A percentile compares a stretch with the other conserved stretches of the same genome.
Conservation (phyloP, 129 eudicot species). For the carrot (Daucus carota) region DH1_v3.0 NC_030389.2:4745001-4745500, state of each 20-base stretch:
- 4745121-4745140: slow-evolving; percentile 78
- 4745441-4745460: not conserved
- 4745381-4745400: slow-evolving; percentile 39
- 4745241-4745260: not conserved
- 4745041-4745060: slow-evolving; percentile 16
- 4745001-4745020: slow-evolving; percentile 40
- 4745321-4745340: slow-evolving; percentile 69
- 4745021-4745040: slow-evolving; percentile 87
- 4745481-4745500: slow-evolving; percentile 69
- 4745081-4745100: slow-evolving; percentile 56
- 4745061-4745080: slow-evolving; percentile 54
- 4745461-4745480: slow-evolving; percentile 2
- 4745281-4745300: not conserved
- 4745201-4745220: slow-evolving; percentile 13
- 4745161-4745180: slow-evolving; percentile 69
- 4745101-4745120: slow-evolving; percentile 65
- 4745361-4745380: slow-evolving; percentile 81
- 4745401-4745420: not conserved
- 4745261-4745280: not conserved
- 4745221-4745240: not conserved
- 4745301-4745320: slow-evolving; percentile 38
- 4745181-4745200: slow-evolving; percentile 62
- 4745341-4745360: slow-evolving; percentile 78
- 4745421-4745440: not conserved
- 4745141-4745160: slow-evolving; percentile 76